Evolutionary conservation across 495 filamentous ascomycete species (phyloP), one percentile per base, ranked within the genome.

Genomic region (Sporormia fimetaria): DNA sequence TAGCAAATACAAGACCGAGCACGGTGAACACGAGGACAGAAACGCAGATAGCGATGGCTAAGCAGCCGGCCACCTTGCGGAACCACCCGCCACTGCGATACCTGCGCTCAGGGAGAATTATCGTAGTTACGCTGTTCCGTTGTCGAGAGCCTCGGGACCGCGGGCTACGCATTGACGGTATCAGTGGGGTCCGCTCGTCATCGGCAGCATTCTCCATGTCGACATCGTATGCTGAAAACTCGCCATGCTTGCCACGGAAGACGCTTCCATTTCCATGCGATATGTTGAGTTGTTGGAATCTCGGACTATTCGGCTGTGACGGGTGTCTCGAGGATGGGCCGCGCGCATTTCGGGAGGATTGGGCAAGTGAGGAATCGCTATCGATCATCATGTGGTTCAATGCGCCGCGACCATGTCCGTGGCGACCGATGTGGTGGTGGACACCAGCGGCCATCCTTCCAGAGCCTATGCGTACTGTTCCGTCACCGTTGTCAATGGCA

Each of bases 121-220:
- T 37, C 85, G 80, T 29, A 81, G 54, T 76, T 9, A 65, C 69
- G 49, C 72, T 78, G 23, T 63, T 62, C 4, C 71, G 71, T 14
- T 74, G 67, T 18, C 72, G 65, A n/a, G 69, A 64, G 33, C 72
- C 67, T 20, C 83, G 81, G 44, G 65, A 68, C 27, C 84, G 73
- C 12, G 67, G 64, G 20, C 67, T 66, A 10, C 83, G 73, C 6
- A 69, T 58, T 12, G 78, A 78, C 3, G 76, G 73, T 4, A 95
- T 73, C 33, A 98, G 67, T 1, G 90, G 88, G 2, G 85, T 87
- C 22, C 80, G 75, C 61, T 98, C 90, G 57, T 95, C 88, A 56
- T 94, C 88, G 14, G 51, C 51, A 17, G 82, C 86, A 12, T 81
- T 82, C 43, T 83, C 80, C 6, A 68, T 73, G 52, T 82, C 80